These are phyloP conservation scores for Pugionium dolabratum DNA, from an alignment of 345 rosid species.

Conservation along the genomic window DNA sequence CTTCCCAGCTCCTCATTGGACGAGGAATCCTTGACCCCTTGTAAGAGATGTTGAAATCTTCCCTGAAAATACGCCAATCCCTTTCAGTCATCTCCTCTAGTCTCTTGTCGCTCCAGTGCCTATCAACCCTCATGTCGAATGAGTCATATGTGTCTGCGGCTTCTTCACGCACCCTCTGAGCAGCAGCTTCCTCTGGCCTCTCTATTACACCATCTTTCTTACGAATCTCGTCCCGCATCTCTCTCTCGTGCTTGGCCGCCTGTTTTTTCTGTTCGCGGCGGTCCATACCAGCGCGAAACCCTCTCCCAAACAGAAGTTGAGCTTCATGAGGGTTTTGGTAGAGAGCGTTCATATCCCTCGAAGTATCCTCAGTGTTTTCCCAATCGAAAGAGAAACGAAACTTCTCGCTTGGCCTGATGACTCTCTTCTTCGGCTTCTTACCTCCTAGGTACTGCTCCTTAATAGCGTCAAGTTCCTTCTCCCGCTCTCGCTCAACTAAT, in stretches of 20 bases:
- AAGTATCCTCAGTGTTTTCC: slow-evolving; percentile 93
- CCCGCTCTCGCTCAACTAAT: slow-evolving; percentile 70
- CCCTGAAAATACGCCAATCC: slow-evolving; percentile 95
- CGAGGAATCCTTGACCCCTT: slow-evolving; percentile 92
- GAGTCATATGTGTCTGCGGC: slow-evolving; percentile 89
- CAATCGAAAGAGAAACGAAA: slow-evolving; percentile 94
- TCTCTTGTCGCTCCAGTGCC: slow-evolving; percentile 92
- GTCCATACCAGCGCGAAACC: slow-evolving; percentile 96
- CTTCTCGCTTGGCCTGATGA: slow-evolving; percentile 87
- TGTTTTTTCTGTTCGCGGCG: slow-evolving; percentile 95
- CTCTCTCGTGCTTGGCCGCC: slow-evolving; percentile 92
- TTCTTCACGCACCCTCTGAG: slow-evolving; percentile 66
- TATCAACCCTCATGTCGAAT: slow-evolving; percentile 90
- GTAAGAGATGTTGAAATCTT: slow-evolving; percentile 86
- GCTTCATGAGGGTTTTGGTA: slow-evolving; percentile 98
- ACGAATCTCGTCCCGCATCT: slow-evolving; percentile 79
- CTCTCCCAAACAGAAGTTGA: slow-evolving; percentile 82
- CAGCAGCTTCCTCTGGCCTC: slow-evolving; percentile 88
- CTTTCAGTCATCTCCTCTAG: slow-evolving; percentile 93
- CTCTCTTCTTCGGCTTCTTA: slow-evolving; percentile 93
- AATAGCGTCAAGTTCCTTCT: slow-evolving; percentile 78
- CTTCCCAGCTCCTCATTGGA: slow-evolving; percentile 93
- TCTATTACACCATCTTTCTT: slow-evolving; percentile 78
- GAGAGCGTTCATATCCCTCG: slow-evolving; percentile 77
- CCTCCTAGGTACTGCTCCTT: slow-evolving; percentile 92